Base-by-base conservation (phyloP, 2,329 filamentous ascomycete species). In the Fusarium oxysporum region DNA sequence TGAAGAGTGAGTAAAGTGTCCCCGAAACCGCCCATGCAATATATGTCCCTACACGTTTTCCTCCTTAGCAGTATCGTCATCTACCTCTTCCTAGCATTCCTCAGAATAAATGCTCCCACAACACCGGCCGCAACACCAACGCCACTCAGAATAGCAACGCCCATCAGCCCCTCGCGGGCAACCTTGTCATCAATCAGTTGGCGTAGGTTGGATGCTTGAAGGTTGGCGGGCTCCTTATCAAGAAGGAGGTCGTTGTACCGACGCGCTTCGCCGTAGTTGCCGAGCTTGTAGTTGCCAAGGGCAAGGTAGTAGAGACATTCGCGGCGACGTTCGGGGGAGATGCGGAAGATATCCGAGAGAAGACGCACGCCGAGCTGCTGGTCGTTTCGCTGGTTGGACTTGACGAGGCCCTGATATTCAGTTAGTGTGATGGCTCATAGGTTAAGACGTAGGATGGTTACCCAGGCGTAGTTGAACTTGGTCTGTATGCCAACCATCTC, bases 391-490 rank as follows among this genome's bases (percentile, higher is more conserved):
- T 87, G 85, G 81, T 90, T 91, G 70, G 96, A 98, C 87, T 98
- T 99, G 78, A 99, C 97, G 76, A 99, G 89, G 76, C 96, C 96
- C 95, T 71, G 25, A 30, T 14, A 17, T 12, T n/a, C 25, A 40
- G 38, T 48, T 58, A 73, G 50, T 70, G 56, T 33, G 47, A 35
- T 21, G 12, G 25, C 25, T 51, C n/a, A 5, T 25, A 30, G 17
- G 16, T 28, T 3, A 17, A 21, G 12, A 28, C 25, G 8, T 16
- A 30, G 32, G 16, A 43, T 48, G 53, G 17, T 40, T 90, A 97
- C 95, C 96, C 96, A 99, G 81, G 96, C 96, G 83, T 96, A 98
- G 90, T 99, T 99, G 90, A 99, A 99, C 82, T 98, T 98, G 70
- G 96, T 99, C 84, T 99, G 96, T 44, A 99, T 90, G 68, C 96